Conservation (phyloP, 225 moss, liverwort and hornwort species). For the Pseudisothecium myosuroides region DNA sequence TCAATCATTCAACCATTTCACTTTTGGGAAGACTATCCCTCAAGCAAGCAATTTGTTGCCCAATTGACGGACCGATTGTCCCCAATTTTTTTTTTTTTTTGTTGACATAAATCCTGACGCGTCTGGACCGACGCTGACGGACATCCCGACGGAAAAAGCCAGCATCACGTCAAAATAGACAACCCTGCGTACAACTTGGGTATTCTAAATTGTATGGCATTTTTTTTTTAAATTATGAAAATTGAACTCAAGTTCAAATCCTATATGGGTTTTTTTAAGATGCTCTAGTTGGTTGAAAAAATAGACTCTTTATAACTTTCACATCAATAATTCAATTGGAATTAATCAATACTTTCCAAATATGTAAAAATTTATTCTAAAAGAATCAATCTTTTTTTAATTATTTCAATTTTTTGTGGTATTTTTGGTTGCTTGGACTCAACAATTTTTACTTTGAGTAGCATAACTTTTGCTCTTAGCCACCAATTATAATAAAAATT, state of each 20-base stretch:
- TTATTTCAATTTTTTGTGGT: not conserved
- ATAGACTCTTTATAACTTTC: not conserved
- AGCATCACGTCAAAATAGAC: no score
- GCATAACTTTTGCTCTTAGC: rapidly evolving
- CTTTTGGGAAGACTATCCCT: no score
- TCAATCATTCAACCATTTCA: not conserved
- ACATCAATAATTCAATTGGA: not conserved
- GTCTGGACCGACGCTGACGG: no score
- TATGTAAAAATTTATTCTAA: not conserved
- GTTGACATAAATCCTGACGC: no score
- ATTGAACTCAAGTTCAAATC: not conserved
- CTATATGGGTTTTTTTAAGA: not conserved
- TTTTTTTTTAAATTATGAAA: not conserved
- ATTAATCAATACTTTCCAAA: rapidly evolving
- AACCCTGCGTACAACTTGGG: no score
- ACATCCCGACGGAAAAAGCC: no score
- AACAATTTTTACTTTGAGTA: no score
- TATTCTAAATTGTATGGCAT: not conserved
- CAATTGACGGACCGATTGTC: no score
- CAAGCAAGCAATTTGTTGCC: no score
- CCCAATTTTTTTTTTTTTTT: no score
- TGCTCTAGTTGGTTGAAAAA: not conserved
- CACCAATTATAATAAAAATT: no score
- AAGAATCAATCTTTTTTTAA: no score
- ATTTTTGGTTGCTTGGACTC: not conserved